These are phyloP conservation scores for Ophiostoma montium DNA, from an alignment of 2,329 filamentous ascomycete genomes.

Conservation along the genomic window DNA sequence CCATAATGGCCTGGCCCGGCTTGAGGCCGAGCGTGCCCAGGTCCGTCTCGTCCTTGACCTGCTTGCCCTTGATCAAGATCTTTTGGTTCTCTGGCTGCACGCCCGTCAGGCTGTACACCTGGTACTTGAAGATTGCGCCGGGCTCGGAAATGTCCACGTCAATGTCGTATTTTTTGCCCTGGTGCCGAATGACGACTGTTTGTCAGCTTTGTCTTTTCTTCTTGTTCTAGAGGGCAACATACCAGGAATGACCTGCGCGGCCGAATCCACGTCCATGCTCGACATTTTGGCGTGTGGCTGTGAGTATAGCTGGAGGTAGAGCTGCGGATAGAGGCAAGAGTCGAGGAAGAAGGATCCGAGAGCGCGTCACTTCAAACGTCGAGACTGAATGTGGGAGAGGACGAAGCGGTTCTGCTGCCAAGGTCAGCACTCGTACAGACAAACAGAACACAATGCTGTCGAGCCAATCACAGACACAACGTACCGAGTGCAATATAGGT, in stretches of 20 bases:
- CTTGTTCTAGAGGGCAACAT: not conserved
- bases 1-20: slow-evolving; percentile 76
- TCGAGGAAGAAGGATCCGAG: not conserved
- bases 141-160: slow-evolving; percentile 74
- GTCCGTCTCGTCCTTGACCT: slow-evolving; percentile 88
- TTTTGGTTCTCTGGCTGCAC: slow-evolving; percentile 96
- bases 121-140: slow-evolving; percentile 89
- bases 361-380: no score
- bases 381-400: no score
- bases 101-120: slow-evolving; percentile 86
- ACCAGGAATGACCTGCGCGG: slow-evolving; percentile 6
- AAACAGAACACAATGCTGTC: no score
- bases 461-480: slow-evolving; percentile 1
- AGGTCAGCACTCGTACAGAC: no score
- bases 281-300: slow-evolving; percentile 3
- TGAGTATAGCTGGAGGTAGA: not conserved
- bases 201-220: not conserved
- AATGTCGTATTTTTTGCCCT: slow-evolving; percentile 88
- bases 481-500: slow-evolving; percentile 2
- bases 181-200: slow-evolving; percentile 81
- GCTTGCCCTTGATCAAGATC: slow-evolving; percentile 83
- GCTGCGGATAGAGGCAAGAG: not conserved
- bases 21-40: slow-evolving; percentile 76
- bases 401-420: no score
- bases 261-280: slow-evolving; percentile 9